Conservation (phyloP, 768 basidiomycete genomes). For the Panaeolus papilionaceus region DNA sequence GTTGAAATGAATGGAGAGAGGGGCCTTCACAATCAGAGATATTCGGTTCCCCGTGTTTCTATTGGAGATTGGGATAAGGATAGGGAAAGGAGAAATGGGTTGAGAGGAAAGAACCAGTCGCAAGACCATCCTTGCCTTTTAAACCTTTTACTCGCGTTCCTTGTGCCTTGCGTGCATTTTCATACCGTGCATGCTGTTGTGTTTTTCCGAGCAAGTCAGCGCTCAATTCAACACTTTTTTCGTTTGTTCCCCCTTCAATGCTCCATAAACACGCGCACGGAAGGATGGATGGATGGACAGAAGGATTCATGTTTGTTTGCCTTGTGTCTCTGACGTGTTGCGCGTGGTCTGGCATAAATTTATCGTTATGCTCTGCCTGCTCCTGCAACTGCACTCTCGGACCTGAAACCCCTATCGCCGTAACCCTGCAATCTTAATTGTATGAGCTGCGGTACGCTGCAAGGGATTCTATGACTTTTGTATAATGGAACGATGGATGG, state of each 20-base stretch:
- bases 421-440: conserved; percentile 14
- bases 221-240: neutral
- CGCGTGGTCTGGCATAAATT: neutral
- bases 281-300: neutral
- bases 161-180: neutral
- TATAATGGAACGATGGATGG: neutral
- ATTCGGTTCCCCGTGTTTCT: neutral
- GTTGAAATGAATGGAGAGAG: neutral
- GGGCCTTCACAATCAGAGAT: neutral
- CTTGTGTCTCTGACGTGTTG: conserved; percentile 8
- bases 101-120: too few species aligned
- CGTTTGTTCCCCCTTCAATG: neutral
- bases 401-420: conserved; percentile 10
- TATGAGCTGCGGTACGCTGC: neutral
- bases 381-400: neutral
- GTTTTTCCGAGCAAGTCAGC: neutral
- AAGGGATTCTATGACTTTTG: neutral
- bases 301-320: neutral
- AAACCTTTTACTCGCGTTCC: neutral
- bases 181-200: neutral
- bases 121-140: neutral
- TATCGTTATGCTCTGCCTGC: conserved; percentile 1
- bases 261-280: neutral
- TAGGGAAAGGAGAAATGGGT: neutral
- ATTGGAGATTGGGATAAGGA: neutral